A percentile compares a stretch with the other conserved stretches of the same genome.
Evolutionary conservation across 2,329 filamentous ascomycete species (phyloP).

Genomic region (Rugonectria rugulosa): DNA sequence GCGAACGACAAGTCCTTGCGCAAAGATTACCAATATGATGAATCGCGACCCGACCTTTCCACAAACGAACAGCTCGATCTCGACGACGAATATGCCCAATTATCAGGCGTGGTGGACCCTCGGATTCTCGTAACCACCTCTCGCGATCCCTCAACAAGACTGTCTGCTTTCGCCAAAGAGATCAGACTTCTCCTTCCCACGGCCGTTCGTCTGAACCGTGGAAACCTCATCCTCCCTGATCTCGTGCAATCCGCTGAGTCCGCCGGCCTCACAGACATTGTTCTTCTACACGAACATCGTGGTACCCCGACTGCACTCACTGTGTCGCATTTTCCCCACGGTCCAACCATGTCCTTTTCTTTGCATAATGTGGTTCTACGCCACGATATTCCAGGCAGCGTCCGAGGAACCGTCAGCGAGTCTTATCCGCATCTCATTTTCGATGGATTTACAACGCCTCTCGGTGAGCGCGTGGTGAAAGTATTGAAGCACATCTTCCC

Average conservation of each 20-base stretch:
- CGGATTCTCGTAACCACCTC: conserved; percentile 91
- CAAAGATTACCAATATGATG: conserved; percentile 93
- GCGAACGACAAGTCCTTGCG: conserved; percentile 86
- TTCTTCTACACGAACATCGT: conserved; percentile 90
- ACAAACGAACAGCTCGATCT: conserved; percentile 75
- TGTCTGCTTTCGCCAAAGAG: conserved; percentile 93
- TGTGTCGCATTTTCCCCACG: conserved; percentile 86
- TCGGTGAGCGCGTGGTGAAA: conserved; percentile 85
- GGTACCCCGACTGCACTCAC: conserved; percentile 91
- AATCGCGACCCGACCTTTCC: conserved; percentile 74
- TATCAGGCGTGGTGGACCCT: conserved; percentile 91
- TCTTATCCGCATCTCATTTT: conserved; percentile 95
- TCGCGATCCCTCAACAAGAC: conserved; percentile 82
- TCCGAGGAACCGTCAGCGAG: conserved; percentile 88
- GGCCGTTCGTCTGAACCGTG: conserved; percentile 86
- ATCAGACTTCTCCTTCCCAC: conserved; percentile 85
- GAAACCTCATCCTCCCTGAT: conserved; percentile 87
- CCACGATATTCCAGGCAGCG: conserved; percentile 88
- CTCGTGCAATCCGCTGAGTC: conserved; percentile 83
- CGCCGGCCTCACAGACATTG: conserved; percentile 81
- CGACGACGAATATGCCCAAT: conserved; percentile 88
- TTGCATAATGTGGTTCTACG: conserved; percentile 92
- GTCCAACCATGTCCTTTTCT: conserved; percentile 81
- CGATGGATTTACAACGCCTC: conserved; percentile 84
- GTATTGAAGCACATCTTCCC: conserved; percentile 95